These are phyloP conservation scores for Patellaria atrata DNA, from an alignment of 495 filamentous ascomycete species.

Conservation along the genomic window DNA sequence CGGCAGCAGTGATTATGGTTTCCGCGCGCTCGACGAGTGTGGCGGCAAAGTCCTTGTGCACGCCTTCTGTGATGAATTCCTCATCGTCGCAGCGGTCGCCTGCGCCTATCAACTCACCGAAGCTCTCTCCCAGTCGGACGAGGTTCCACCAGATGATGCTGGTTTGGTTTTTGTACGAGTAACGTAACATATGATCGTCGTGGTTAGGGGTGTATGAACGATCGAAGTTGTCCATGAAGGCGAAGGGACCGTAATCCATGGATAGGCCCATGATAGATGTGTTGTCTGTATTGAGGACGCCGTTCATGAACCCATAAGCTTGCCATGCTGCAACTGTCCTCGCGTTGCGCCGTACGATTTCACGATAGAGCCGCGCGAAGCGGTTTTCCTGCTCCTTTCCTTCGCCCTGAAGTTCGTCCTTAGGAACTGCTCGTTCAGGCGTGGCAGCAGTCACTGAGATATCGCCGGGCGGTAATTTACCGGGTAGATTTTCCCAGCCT, in stretches of 20 bases:
- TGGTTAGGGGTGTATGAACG: constrained; percentile 93
- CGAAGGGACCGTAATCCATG: constrained; percentile 91
- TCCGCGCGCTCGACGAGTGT: constrained; percentile 68
- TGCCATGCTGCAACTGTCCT: constrained; percentile 88
- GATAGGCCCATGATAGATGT: constrained; percentile 79
- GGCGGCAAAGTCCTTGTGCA: constrained; percentile 48
- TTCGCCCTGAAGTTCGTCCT: constrained; percentile 46
- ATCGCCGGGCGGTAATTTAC: constrained; percentile 34
- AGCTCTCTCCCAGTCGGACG: constrained; percentile 75
- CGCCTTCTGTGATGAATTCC: constrained; percentile 54
- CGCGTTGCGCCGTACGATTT: constrained; percentile 75
- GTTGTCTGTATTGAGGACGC: constrained; percentile 93
- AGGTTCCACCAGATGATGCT: constrained; percentile 98
- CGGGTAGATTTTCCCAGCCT: constrained; percentile 69
- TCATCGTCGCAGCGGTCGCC: constrained; percentile 51
- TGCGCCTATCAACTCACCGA: constrained; percentile 76
- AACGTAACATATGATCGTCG: constrained; percentile 76
- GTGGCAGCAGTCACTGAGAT: constrained; percentile 21
- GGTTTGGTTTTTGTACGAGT: constrained; percentile 86
- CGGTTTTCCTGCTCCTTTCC: constrained; percentile 59
- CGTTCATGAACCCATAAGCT: constrained; percentile 95
- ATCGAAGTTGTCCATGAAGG: constrained; percentile 92
- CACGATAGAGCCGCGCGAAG: constrained; percentile 73
- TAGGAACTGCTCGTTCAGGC: constrained; percentile 35
- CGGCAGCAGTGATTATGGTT: constrained; percentile 56